Conservation (phyloP, 176 grass and related monocot species). For the Bolboschoenus planiculmis region DNA sequence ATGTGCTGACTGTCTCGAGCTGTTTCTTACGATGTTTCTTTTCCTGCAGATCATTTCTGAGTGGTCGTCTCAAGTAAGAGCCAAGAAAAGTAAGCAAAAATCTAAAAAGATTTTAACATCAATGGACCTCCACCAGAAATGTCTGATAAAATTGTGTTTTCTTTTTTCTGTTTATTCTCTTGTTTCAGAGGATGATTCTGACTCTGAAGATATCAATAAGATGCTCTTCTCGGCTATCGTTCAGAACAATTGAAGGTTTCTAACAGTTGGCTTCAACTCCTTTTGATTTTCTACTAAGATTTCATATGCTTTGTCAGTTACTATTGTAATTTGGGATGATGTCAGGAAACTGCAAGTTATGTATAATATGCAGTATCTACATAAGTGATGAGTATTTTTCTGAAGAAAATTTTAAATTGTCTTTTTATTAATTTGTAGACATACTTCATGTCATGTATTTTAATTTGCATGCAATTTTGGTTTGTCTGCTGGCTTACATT, state of each 20-base stretch:
- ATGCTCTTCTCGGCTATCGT: constrained; percentile 63
- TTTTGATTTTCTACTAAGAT: neutral
- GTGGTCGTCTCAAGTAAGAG: constrained; percentile 49
- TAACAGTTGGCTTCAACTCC: neutral
- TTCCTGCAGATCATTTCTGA: constrained; percentile 52
- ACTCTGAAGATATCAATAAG: constrained; percentile 50
- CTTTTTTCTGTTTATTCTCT: neutral
- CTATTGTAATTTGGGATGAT: neutral
- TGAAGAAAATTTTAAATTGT: neutral
- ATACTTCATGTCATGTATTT: neutral
- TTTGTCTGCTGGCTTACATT: neutral
- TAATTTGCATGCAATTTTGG: neutral
- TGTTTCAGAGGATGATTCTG: constrained; percentile 47
- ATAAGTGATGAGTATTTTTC: neutral
- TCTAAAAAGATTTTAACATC: neutral
- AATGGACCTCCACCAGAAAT: neutral
- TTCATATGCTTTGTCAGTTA: neutral
- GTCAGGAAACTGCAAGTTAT: neutral
- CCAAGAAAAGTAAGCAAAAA: constrained; percentile 33
- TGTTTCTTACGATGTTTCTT: neutral
- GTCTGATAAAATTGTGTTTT: neutral
- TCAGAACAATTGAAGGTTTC: constrained; percentile 35
- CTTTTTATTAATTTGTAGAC: neutral
- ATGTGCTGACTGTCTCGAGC: neutral
- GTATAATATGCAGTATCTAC: neutral